phyloP scores from a whole-genome alignment of 106 monocot species.

The Agapanthus africanus region DNA sequence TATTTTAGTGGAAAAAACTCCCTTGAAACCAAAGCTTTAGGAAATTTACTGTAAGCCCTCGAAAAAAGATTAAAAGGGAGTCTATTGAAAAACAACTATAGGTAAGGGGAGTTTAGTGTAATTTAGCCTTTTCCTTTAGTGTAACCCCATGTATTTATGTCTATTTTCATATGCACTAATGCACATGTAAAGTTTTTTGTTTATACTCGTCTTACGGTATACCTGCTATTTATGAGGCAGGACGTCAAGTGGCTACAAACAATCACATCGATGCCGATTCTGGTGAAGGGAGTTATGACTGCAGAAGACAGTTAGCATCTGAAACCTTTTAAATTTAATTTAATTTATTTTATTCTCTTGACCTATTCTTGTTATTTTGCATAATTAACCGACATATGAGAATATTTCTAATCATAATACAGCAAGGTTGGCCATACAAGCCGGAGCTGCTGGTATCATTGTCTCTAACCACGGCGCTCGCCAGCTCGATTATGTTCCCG shows the following conservation, averaged over 20 bases:
- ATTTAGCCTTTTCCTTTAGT: too few species aligned
- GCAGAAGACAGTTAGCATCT: constrained; percentile 55
- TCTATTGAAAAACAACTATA: too few species aligned
- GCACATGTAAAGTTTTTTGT: neutral
- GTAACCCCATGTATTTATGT: too few species aligned
- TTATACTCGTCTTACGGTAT: neutral
- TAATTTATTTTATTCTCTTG: too few species aligned
- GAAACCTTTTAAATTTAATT: neutral
- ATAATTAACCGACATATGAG: neutral
- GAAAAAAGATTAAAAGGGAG: too few species aligned
- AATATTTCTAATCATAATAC: constrained; percentile 4
- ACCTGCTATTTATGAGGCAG: constrained; percentile 11
- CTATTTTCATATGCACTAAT: too few species aligned
- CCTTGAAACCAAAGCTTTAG: too few species aligned
- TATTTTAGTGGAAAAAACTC: too few species aligned
- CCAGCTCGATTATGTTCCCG: constrained; percentile 70
- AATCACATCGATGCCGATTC: constrained; percentile 64
- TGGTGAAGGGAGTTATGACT: constrained; percentile 63
- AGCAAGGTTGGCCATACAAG: constrained; percentile 59
- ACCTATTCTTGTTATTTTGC: neutral
- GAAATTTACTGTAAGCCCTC: too few species aligned
- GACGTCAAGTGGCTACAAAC: constrained; percentile 74
- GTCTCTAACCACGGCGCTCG: constrained; percentile 83
- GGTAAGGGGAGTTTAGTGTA: too few species aligned
- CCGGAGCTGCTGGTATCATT: constrained; percentile 62